phyloP scores from a whole-genome alignment of 768 basidiomycete genomes.

The Suillus brevipes region DNA sequence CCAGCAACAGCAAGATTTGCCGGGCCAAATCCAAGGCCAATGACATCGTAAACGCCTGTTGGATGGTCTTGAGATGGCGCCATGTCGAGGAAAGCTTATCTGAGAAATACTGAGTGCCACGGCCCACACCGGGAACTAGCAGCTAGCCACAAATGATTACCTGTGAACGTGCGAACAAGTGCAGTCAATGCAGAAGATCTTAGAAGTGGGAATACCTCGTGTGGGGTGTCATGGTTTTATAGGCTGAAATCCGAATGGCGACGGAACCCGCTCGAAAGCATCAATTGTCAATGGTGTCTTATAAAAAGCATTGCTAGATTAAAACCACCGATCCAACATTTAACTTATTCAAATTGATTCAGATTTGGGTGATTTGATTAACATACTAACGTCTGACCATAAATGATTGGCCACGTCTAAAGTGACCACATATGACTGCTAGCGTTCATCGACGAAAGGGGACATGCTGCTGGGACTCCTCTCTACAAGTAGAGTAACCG shows the following conservation, averaged over 20 bases:
- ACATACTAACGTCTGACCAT: no score
- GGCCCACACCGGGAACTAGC: background rate
- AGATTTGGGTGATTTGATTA: no score
- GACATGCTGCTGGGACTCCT: no score
- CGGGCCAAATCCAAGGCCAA: conserved; percentile 55
- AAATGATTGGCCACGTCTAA: no score
- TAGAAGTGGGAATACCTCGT: background rate
- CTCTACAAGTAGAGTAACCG: no score
- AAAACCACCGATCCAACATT: no score
- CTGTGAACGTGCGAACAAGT: background rate
- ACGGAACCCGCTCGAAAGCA: background rate
- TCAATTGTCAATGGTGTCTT: background rate
- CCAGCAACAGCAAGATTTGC: conserved; percentile 53
- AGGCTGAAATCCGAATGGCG: background rate
- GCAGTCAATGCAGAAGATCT: background rate
- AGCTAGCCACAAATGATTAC: background rate
- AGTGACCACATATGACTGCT: no score
- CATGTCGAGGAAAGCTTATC: background rate
- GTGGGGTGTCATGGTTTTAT: background rate
- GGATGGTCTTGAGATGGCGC: background rate
- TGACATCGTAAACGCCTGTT: conserved; percentile 38
- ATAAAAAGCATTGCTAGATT: no score
- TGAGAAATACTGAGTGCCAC: background rate
- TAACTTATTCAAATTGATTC: no score
- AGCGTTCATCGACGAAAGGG: no score